Evolutionary conservation across 352 stramenopile genomes (phyloP), one percentile per base, ranked within the genome.

Genomic region (Pseudoperonospora humuli): DNA sequence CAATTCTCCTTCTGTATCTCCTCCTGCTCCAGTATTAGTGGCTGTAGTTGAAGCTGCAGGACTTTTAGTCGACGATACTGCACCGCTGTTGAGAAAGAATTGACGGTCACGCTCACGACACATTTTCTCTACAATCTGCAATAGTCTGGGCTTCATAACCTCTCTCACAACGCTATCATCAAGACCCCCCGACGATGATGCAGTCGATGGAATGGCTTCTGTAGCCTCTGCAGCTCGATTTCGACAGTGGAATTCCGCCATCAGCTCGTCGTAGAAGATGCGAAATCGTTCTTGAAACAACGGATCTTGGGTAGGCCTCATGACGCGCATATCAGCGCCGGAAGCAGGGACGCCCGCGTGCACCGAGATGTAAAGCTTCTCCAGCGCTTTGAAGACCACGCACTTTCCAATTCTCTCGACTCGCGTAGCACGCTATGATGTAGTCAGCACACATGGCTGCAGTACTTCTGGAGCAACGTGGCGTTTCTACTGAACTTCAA

Each of bases 371-470:
- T 68, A 82, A 43, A 93, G 74, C 59, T 93, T 93, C 45, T 84
- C 61, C 13, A 93, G 63, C 42, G 80, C 77, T 49, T 86, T 80
- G 32, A 80, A 45, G 34, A 93, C 55, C 28, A 90, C 79, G 19
- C 71, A 67, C 57, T 85, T 85, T 48, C 69, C 80, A n/a, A 49
- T 87, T 93, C 62, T 93, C 77, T 29, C 71, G 77, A 55, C 77
- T 90, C 15, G 80, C 80, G 53, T 90, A 88, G 44, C 77, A 83
- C 17, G 80, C 80, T 10, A 76, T 93, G 51, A 93, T 75, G 62
- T 86, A 93, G 69, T 93, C 77, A 15, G 71, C 75, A 52, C 76
- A 90, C 50, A 89, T n/a, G n/a, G n/a, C n/a, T n/a, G n/a, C n/a
- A n/a, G n/a, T n/a, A n/a, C n/a, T n/a, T n/a, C n/a, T n/a, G n/a